Percentiles rank a stretch among this genome's conserved stretches.
These are phyloP conservation scores for Nicotiana rustica DNA, from an alignment of 305 asterid species.

Conservation along the genomic window DNA sequence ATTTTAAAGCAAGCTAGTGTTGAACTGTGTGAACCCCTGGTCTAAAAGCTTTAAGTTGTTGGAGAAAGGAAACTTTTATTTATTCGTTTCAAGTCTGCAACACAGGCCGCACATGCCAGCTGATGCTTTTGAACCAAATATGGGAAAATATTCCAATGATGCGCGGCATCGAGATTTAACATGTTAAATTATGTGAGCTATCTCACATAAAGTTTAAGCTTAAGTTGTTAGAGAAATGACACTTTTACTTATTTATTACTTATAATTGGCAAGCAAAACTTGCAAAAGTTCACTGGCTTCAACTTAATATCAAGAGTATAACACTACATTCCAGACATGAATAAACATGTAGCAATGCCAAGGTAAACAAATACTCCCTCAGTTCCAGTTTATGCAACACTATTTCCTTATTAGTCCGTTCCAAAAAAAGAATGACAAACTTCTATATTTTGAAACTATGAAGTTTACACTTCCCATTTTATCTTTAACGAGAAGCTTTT, in stretches of 20 bases:
- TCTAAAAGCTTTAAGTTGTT: not conserved
- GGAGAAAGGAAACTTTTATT: not conserved
- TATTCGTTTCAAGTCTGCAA: not conserved
- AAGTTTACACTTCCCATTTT: too few species aligned
- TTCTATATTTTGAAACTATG: too few species aligned
- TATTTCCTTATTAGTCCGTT: too few species aligned
- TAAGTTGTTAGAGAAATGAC: not conserved
- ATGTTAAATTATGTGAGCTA: not conserved
- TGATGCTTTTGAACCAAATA: slow-evolving; percentile 15
- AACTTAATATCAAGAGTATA: not conserved
- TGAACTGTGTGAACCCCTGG: not conserved
- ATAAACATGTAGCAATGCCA: not conserved
- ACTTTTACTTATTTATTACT: not conserved
- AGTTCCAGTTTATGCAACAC: too few species aligned
- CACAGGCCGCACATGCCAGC: not conserved
- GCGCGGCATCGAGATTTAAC: not conserved
- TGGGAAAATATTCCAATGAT: not conserved
- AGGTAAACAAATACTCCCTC: slow-evolving; percentile 2
- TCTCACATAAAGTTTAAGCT: slow-evolving; percentile 5
- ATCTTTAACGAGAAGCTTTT: too few species aligned
- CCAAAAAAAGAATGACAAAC: too few species aligned
- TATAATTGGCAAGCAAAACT: not conserved
- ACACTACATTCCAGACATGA: slow-evolving; percentile 12
- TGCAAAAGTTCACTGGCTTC: not conserved
- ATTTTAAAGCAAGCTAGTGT: not conserved